Base-by-base conservation (phyloP, 768 basidiomycete species). In the Gelatoporia subvermispora region DNA sequence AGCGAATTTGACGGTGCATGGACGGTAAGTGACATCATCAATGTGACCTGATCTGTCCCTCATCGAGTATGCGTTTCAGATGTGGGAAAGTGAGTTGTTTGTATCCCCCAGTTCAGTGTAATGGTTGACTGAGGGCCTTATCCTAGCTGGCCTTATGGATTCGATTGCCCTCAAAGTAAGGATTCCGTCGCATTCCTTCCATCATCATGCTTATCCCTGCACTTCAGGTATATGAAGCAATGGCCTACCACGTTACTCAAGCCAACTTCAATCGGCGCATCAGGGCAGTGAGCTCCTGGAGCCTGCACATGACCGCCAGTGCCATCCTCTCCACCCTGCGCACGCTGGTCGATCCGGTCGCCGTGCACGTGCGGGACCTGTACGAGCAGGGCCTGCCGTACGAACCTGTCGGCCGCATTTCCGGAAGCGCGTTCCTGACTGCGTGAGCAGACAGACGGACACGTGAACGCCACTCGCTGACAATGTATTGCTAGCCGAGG, bases 171-270 rank as follows among this genome's bases (percentile, higher is more conserved):
- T 84, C 56, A 92, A 96, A 73, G 89, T 86, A 54, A 38, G 65
- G 58, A 15, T 4, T 10, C 16, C 35, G 11, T 20, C 36, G 18
- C 43, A 37, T 21, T 23, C 35, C 10, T 52, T 39, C 45, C 23
- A n/a, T 45, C 25, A 36, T 21, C 9, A 13, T 21, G 24, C 10
- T 17, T 15, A 8, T 20, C 24, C 10, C 3, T 38, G 1, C 5
- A 7, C 7, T 8, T n/a, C 53, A 90, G 82, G 84, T 82, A 17
- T 93, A 96, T 64, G 88, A 91, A 43, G 95, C 96, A 9, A 76
- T 99, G 48, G 95, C 95, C 9, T 83, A 93, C 64, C 96, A 98
- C 68, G 95, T 99, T 43, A 84, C 86, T 2, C 90, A 93, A 57
- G 84, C 81, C 21, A 91, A 93, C 62, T 83, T 90, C 73, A 88